phyloP scores from a whole-genome alignment of 345 rosid species.

The Schrenkiella parvula region DNA sequence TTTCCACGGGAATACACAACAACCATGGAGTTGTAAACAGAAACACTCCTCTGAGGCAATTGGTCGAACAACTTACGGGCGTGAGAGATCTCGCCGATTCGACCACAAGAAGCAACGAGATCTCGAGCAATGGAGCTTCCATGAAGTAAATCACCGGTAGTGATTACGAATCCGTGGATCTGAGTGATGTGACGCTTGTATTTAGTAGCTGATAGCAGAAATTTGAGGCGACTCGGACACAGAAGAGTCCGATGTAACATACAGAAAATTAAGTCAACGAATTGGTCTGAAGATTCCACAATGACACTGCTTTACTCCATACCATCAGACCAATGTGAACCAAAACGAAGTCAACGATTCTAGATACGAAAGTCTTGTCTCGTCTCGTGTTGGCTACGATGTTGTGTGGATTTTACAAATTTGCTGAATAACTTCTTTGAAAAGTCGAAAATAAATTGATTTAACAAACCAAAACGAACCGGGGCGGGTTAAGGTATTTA shows the following conservation, averaged over 20 bases:
- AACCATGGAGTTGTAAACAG: slow-evolving; percentile 55
- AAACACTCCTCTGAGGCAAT: slow-evolving; percentile 47
- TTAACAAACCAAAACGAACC: not conserved
- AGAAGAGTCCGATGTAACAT: slow-evolving; percentile 27
- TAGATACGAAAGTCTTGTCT: not conserved
- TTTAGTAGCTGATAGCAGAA: slow-evolving; percentile 40
- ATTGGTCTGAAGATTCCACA: too few species aligned
- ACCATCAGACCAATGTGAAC: not conserved
- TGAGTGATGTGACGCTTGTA: slow-evolving; percentile 31
- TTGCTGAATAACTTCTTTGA: not conserved
- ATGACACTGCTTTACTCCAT: too few species aligned
- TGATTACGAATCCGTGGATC: slow-evolving; percentile 44
- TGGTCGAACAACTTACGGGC: slow-evolving; percentile 60
- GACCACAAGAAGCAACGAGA: slow-evolving; percentile 34
- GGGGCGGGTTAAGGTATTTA: too few species aligned
- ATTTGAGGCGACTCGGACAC: slow-evolving; percentile 42
- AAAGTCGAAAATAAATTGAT: not conserved
- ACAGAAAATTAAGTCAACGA: too few species aligned
- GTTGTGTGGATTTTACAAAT: not conserved
- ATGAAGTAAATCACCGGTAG: slow-evolving; percentile 33
- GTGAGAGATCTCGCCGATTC: slow-evolving; percentile 34
- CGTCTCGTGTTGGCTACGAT: not conserved
- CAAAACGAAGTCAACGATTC: not conserved
- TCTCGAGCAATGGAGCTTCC: slow-evolving; percentile 19
- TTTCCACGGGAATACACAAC: slow-evolving; percentile 47